Base-by-base conservation (phyloP, 2,329 filamentous ascomycete species). In the Aspergillus terreus region DNA sequence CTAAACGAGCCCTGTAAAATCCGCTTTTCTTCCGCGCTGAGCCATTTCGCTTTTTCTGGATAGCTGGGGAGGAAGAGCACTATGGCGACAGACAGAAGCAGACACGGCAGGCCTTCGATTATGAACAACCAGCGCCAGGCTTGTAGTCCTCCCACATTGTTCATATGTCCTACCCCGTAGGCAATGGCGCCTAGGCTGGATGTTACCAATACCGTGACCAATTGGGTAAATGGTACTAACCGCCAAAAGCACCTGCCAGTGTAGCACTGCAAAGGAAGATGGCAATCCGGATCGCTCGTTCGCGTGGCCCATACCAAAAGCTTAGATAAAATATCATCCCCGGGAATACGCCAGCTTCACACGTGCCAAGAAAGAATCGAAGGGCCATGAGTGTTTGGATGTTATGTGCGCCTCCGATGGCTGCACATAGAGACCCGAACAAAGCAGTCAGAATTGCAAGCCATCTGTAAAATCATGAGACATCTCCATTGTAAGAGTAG, bases 281-380 rank as follows among this genome's bases (percentile, higher is more conserved):
- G 1, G 56, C 54, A 38, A 60, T 47, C 5, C 50, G 23, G 38
- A 64, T 54, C 15, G 71, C 69, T 12, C 66, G 58, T 42, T 73
- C 70, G 17, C 51, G 61, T 6, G 68, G 63, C 0, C 61, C 60
- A 47, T 73, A 74, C 62, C 70, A 73, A 50, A 71, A 57, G 1
- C 63, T 67, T 14, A 72, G 58, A 35, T 69, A 70, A 41, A 69
- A 68, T 7, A 59, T 56, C 56, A 72, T 59, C 10, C 68, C 57
- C 11, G 58, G 58, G 32, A 48, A 58, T 1, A 52, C 47, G 15
- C 58, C 58, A 0, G 58, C 58, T 30, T 61, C 58, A 11, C 46
- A 40, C 6, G 53, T 50, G 4, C 57, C 58, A 2, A 61, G 48
- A 2, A 59, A 44, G 30, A 61, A 53, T 14, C 58, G 55, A 2